A percentile compares a stretch with the other conserved stretches of the same genome.
Conservation (phyloP, 805 yeast species). For the Tetrapisispora fleetii region DNA sequence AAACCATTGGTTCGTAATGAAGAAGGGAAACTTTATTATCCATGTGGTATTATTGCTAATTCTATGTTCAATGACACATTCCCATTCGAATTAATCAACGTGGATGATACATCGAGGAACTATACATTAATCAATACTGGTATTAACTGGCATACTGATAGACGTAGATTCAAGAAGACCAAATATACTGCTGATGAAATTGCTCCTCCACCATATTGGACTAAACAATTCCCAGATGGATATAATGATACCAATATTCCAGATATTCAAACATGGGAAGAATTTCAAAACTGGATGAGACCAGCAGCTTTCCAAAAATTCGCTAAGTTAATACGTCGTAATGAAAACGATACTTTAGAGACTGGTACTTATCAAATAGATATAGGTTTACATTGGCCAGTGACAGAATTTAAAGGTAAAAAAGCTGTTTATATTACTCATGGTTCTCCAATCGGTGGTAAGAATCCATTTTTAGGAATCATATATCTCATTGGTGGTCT, state of each 20-base stretch:
- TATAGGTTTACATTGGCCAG: conserved; percentile 75
- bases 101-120: conserved; percentile 27
- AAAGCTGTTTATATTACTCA: conserved; percentile 61
- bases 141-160: conserved; percentile 82
- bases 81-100: conserved; percentile 29
- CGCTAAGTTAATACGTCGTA: conserved; percentile 55
- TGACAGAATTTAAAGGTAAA: conserved; percentile 53
- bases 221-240: conserved; percentile 67
- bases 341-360: conserved; percentile 43
- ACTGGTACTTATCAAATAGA: conserved; percentile 55
- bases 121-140: conserved; percentile 39
- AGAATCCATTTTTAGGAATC: conserved; percentile 61
- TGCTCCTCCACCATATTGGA: conserved; percentile 95
- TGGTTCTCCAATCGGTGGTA: conserved; percentile 67
- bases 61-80: conserved; percentile 86
- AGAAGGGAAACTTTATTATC: conserved; percentile 63
- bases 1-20: conserved; percentile 47
- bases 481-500: conserved; percentile 71
- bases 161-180: conserved; percentile 62
- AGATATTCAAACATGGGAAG: conserved; percentile 65
- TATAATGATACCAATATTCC: conserved; percentile 78
- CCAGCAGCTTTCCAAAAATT: conserved; percentile 65
- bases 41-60: conserved; percentile 93
- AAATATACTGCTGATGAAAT: conserved; percentile 56
- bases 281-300: conserved; percentile 95